A percentile compares a stretch with the other conserved stretches of the same genome.
Conservation (phyloP, 805 yeast genomes). For the Barnettozyma pratensis region DNA sequence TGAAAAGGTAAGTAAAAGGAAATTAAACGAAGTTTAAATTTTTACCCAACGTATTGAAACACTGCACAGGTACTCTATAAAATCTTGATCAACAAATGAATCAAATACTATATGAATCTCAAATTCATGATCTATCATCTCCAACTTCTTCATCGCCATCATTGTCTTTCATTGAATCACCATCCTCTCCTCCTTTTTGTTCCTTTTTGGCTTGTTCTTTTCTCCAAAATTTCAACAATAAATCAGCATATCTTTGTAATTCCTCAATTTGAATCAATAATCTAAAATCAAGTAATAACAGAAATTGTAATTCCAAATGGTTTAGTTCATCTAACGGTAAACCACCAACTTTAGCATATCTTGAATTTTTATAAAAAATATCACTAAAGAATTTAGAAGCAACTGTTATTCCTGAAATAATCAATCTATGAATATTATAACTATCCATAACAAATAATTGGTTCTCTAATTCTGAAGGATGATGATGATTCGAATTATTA, state of each 20-base stretch:
- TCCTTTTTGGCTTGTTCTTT: conserved; percentile 38
- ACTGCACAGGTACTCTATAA: too few species aligned
- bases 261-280: conserved; percentile 87
- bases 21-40: too few species aligned
- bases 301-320: conserved; percentile 84
- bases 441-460: conserved; percentile 93
- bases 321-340: conserved; percentile 89
- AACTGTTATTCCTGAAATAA: conserved; percentile 92
- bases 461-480: conserved; percentile 25
- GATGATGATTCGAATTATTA: not conserved
- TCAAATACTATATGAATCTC: not conserved
- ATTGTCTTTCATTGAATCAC: not conserved
- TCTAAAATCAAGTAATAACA: conserved; percentile 78
- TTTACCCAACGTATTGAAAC: too few species aligned
- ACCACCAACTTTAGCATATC: conserved; percentile 96
- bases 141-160: conserved; percentile 6
- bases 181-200: not conserved
- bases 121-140: not conserved
- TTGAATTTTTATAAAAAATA: conserved; percentile 86
- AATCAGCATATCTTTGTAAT: conserved; percentile 83
- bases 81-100: not conserved
- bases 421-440: conserved; percentile 88
- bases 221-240: conserved; percentile 79
- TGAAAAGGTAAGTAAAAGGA: not conserved
- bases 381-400: conserved; percentile 93